Base-by-base conservation (phyloP, 1,284 basidiomycete species). In the Boletus sp. region DNA sequence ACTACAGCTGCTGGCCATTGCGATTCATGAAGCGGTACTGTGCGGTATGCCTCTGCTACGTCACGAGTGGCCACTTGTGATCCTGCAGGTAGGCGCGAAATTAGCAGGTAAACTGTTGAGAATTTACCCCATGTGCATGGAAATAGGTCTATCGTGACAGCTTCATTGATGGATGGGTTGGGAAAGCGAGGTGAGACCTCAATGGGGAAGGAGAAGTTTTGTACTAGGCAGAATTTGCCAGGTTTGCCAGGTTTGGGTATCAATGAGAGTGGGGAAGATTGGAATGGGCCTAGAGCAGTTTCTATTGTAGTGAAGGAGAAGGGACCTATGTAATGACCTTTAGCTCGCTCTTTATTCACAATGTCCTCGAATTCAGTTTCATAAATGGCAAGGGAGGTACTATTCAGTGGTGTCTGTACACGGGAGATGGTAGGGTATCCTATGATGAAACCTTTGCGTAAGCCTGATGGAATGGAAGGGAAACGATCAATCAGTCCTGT, bases 201-300 rank as follows among this genome's bases (percentile, higher is more conserved):
- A 7, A 37, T n/a, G 0, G 33, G 53, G 6, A 52, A 64, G 0
- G 38, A 64, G 0, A 64, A 25, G 16, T 61, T 56, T 16, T 61
- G 61, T 0, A 62, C 23, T 0, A 61, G 17, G 4, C 19, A 3
- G 1, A n/a, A 61, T 33, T 56, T 61, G 0, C 52, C 44, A 0
- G 25, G 37, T 25, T 70, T 68, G 0, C 68, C 67, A 0, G 74
- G 63, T 58, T 81, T 80, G 0, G 74, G 74, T 0, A 76, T 65
- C 9, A 81, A 47, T 8, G 56, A 64, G 0, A 61, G 43, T 0
- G 60, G 48, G 13, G 43, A 61, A 0, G 60, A 33, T 30, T 61
- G 60, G 4, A 8, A 52, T 0, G 23, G 55, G 0, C 47, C 47
- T 10, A 58, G 19, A 1, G 10, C 14, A 2, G 7, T 1, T 3